These are phyloP conservation scores for Withania somnifera DNA, from an alignment of 305 asterid species.

Conservation along the genomic window DNA sequence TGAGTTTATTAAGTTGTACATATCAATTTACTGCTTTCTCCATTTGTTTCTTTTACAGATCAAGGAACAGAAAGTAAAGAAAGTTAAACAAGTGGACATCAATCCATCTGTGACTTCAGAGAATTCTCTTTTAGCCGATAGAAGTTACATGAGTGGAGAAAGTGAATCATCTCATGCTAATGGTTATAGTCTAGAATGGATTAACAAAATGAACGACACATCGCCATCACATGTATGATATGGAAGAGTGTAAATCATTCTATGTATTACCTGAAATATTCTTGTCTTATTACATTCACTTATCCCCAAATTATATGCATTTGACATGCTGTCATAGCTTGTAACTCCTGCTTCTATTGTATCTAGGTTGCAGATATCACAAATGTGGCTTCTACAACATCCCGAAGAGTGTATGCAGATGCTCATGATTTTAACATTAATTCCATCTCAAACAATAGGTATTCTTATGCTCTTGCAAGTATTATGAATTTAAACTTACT, in stretches of 20 bases:
- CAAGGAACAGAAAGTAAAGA: constrained; percentile 54
- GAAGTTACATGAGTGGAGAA: constrained; percentile 37
- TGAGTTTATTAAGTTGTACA: not conserved
- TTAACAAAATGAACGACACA: constrained; percentile 20
- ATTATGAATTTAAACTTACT: not conserved
- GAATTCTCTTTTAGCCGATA: constrained; percentile 64
- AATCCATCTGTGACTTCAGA: constrained; percentile 43
- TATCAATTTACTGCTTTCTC: constrained; percentile 7
- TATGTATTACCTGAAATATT: not conserved
- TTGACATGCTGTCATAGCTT: constrained; percentile 2
- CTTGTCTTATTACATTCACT: constrained; percentile 7
- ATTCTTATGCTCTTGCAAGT: not conserved
- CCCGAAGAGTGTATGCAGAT: constrained; percentile 60
- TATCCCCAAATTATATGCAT: not conserved
- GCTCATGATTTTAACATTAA: constrained; percentile 80
- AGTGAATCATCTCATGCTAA: constrained; percentile 19
- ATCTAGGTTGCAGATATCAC: constrained; percentile 37
- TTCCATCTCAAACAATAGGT: constrained; percentile 83
- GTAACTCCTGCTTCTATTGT: constrained; percentile 10
- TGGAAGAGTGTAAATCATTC: constrained; percentile 28
- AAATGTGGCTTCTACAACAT: constrained; percentile 45
- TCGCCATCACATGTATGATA: constrained; percentile 22
- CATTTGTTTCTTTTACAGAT: constrained; percentile 30
- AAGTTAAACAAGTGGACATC: constrained; percentile 36
- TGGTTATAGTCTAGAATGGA: constrained; percentile 43